Conservation (phyloP, 2,329 filamentous ascomycete species). For the Penicillium sp. region DNA sequence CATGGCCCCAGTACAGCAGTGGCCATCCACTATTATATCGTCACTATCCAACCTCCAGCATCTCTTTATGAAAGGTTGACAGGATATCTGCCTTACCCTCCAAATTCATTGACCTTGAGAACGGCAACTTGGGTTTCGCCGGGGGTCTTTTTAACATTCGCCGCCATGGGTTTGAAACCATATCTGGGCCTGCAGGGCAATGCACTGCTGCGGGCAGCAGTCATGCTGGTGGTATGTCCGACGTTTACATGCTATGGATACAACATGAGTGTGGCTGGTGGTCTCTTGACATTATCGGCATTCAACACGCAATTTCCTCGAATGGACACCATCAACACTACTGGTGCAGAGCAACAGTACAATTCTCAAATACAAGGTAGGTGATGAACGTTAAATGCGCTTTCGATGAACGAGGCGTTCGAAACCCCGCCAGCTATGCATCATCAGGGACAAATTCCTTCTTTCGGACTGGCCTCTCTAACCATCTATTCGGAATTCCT, state of each 20-base stretch:
- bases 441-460: not conserved
- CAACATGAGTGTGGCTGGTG: slow-evolving; percentile 55
- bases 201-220: slow-evolving; percentile 22
- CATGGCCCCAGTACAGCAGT: not conserved
- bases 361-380: slow-evolving; percentile 49
- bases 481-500: not conserved
- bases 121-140: not conserved
- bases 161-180: slow-evolving; percentile 22
- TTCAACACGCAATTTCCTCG: slow-evolving; percentile 47
- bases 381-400: not conserved
- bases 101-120: too few relatives aligned
- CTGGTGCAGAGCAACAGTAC: slow-evolving; percentile 44
- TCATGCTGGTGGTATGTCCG: slow-evolving; percentile 29
- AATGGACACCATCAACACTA: slow-evolving; percentile 52
- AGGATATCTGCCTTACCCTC: not conserved
- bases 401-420: not conserved
- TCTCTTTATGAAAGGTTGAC: not conserved
- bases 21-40: not conserved
- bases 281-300: slow-evolving; percentile 40
- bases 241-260: slow-evolving; percentile 55
- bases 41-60: not conserved
- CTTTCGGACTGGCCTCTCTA: not conserved
- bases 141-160: not conserved
- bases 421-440: not conserved
- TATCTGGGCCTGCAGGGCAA: slow-evolving; percentile 27